These are phyloP conservation scores for Zostera marina DNA, from an alignment of 116 monocot species.

Conservation along the genomic window DNA sequence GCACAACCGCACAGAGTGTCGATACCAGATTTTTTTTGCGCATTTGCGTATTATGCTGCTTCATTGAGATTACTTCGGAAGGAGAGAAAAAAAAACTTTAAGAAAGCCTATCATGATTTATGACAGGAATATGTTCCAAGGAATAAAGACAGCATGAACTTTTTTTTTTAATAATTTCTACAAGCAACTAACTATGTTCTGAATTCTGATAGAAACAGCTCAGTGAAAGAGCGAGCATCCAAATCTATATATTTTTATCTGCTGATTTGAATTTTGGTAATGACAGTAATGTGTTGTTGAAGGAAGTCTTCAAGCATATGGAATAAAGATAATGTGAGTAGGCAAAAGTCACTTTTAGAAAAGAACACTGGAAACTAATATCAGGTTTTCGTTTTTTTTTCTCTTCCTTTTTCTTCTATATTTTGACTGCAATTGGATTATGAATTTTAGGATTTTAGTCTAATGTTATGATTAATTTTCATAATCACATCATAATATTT, in stretches of 20 bases:
- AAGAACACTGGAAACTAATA: neutral
- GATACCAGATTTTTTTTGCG: too few species aligned
- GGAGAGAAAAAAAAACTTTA: neutral
- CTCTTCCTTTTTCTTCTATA: neutral
- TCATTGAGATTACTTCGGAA: too few species aligned
- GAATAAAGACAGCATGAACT: neutral
- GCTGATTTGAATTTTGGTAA: too few species aligned
- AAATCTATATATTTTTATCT: too few species aligned
- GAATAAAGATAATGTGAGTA: conserved; percentile 7
- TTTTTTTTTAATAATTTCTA: neutral
- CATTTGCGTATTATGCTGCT: too few species aligned
- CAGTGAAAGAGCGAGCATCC: neutral
- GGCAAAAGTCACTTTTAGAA: neutral
- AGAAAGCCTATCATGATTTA: neutral
- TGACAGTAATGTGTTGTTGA: too few species aligned
- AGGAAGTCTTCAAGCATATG: neutral
- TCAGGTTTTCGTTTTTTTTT: neutral
- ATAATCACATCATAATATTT: too few species aligned
- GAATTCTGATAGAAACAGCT: neutral
- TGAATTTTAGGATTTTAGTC: too few species aligned
- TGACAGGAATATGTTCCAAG: neutral
- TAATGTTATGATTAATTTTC: too few species aligned
- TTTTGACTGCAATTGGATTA: too few species aligned
- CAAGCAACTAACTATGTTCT: neutral
- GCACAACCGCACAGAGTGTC: too few species aligned